Conservation (phyloP, 176 grass and related monocot genomes). For the Bolboschoenus planiculmis region DNA sequence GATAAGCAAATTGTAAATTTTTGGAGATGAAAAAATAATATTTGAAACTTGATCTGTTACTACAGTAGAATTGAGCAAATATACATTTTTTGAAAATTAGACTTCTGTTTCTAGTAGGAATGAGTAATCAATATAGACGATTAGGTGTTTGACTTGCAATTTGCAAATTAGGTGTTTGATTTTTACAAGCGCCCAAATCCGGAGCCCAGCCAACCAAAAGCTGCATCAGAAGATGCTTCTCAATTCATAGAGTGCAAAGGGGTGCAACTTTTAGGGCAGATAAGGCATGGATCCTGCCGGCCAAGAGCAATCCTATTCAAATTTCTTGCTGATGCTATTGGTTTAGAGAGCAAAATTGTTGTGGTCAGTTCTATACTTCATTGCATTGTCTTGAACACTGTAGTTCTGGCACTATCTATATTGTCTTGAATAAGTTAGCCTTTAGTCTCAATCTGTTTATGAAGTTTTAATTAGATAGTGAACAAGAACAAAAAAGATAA, state of each 20-base stretch:
- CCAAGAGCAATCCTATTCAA: constrained; percentile 97
- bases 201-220: constrained; percentile 73
- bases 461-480: background rate
- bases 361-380: constrained; percentile 46
- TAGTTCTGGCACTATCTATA: background rate
- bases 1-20: background rate
- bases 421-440: background rate
- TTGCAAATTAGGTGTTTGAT: constrained; percentile 89
- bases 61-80: background rate
- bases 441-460: background rate
- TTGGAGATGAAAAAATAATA: background rate
- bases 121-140: background rate
- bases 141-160: constrained; percentile 99
- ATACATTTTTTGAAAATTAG: background rate
- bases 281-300: constrained; percentile 91
- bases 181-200: constrained; percentile 89
- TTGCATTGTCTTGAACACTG: background rate
- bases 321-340: constrained; percentile 95
- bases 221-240: constrained; percentile 46
- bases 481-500: background rate
- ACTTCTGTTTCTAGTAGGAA: background rate
- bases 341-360: constrained; percentile 95
- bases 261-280: constrained; percentile 91
- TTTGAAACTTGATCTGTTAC: background rate
- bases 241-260: constrained; percentile 74